Conservation (phyloP, 345 rosid genomes). For the Gynandropsis gynandra region DNA sequence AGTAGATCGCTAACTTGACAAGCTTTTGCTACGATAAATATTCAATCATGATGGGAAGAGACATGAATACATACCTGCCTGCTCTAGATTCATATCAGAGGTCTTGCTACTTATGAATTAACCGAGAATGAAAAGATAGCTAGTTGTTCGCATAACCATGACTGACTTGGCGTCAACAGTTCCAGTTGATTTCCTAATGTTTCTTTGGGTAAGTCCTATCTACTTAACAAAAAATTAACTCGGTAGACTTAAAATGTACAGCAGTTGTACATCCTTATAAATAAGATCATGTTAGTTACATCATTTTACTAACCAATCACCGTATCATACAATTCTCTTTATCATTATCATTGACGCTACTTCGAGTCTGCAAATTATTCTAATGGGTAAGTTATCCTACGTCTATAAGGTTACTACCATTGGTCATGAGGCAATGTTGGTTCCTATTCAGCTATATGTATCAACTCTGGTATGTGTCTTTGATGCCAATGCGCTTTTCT, state of each 20-base stretch:
- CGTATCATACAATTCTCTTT: slow-evolving; percentile 10
- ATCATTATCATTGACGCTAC: slow-evolving; percentile 12
- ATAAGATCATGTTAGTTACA: slow-evolving; percentile 4
- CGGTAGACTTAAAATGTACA: no score
- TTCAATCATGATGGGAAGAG: no score
- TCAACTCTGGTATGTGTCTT: slow-evolving; percentile 94
- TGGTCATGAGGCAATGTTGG: slow-evolving; percentile 96
- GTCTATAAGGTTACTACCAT: slow-evolving; percentile 96
- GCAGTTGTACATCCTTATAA: slow-evolving; percentile 6
- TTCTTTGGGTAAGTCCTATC: slow-evolving; percentile 98
- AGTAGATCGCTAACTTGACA: no score
- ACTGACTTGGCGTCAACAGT: no score
- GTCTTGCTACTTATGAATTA: no score
- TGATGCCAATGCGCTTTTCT: slow-evolving; percentile 21
- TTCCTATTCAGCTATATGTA: slow-evolving; percentile 88
- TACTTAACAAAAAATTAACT: no score
- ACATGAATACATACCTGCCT: no score
- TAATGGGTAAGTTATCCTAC: slow-evolving; percentile 12
- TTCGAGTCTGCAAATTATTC: slow-evolving; percentile 11
- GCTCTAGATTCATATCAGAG: no score
- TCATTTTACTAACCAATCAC: background rate
- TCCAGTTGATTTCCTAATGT: slow-evolving; percentile 90
- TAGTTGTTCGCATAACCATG: no score
- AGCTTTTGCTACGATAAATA: no score
- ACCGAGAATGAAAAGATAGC: no score